Percentiles rank a stretch among this genome's conserved stretches.
phyloP scores from a whole-genome alignment of 176 grass and related monocot species.

The Eleusine indica region DNA sequence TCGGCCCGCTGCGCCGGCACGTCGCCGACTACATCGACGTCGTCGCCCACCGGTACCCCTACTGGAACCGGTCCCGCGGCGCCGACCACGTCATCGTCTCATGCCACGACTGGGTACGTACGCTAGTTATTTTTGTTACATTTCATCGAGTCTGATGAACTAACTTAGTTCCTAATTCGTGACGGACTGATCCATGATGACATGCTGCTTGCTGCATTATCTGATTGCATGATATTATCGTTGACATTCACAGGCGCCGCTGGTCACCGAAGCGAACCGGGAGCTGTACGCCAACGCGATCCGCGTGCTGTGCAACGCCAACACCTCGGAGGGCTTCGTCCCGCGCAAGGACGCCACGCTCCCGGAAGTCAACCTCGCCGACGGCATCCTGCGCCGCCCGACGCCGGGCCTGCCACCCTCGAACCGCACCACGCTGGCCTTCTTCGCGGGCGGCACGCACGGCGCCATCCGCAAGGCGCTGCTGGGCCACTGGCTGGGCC shows the following conservation, averaged over 20 bases:
- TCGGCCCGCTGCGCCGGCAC: slow-evolving; percentile 48
- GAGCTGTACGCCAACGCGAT: slow-evolving; percentile 71
- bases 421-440: slow-evolving; percentile 65
- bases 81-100: slow-evolving; percentile 86
- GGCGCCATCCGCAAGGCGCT: slow-evolving; percentile 60
- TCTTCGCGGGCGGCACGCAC: slow-evolving; percentile 78
- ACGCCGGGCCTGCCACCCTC: not conserved
- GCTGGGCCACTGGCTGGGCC: slow-evolving; percentile 60
- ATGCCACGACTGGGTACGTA: slow-evolving; percentile 76
- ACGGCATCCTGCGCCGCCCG: slow-evolving; percentile 60
- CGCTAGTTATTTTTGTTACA: too few relatives aligned
- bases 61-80: slow-evolving; percentile 75
- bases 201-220: not conserved
- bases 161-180: not conserved
- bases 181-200: not conserved
- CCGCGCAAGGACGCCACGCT: slow-evolving; percentile 79
- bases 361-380: slow-evolving; percentile 80
- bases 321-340: slow-evolving; percentile 76
- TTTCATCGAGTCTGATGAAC: not conserved
- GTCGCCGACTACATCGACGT: slow-evolving; percentile 73
- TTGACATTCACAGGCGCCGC: slow-evolving; percentile 49
- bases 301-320: slow-evolving; percentile 91
- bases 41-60: slow-evolving; percentile 63
- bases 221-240: not conserved
- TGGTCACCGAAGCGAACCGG: slow-evolving; percentile 51